Percentiles rank a stretch among this genome's conserved stretches.
phyloP scores from a whole-genome alignment of 2,329 filamentous ascomycete species.

The Stemphylium lycopersici region DNA sequence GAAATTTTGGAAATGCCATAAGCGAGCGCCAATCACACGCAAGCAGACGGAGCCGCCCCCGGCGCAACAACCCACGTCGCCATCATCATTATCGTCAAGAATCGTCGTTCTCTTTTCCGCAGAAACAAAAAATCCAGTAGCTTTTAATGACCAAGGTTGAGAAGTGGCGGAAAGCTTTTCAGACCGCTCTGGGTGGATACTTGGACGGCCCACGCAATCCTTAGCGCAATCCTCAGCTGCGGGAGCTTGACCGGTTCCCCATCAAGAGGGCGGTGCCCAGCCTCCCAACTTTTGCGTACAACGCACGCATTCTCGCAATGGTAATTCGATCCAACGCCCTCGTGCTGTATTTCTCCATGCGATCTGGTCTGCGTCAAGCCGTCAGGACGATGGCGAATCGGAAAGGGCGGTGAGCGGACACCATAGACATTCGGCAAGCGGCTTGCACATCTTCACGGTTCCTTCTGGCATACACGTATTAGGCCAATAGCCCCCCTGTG shows the following conservation, averaged over 20 bases:
- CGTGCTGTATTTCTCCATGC: background rate
- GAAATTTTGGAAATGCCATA: conserved; percentile 1
- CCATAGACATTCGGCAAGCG: background rate
- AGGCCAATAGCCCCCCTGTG: conserved; percentile 11
- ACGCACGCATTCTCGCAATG: background rate
- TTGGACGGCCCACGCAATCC: background rate
- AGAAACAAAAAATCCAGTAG: background rate
- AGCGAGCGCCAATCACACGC: conserved; percentile 6
- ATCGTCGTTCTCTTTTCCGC: background rate
- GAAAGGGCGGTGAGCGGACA: conserved; percentile 32
- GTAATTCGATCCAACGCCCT: background rate
- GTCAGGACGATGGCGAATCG: conserved; percentile 11
- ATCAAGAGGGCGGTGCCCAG: background rate
- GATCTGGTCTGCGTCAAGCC: background rate
- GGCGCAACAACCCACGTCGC: background rate
- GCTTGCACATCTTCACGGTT: conserved; percentile 11
- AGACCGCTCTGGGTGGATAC: background rate
- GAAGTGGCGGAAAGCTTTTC: background rate
- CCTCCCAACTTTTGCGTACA: background rate
- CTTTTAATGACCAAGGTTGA: background rate
- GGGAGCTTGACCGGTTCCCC: background rate
- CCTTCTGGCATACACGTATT: conserved; percentile 3
- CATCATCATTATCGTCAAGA: background rate
- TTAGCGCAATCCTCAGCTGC: background rate
- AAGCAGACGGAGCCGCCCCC: background rate